Percentiles rank a stretch among this genome's conserved stretches.
These are phyloP conservation scores for Aspergillus ruber DNA, from an alignment of 2,329 filamentous ascomycete species.

Conservation along the genomic window DNA sequence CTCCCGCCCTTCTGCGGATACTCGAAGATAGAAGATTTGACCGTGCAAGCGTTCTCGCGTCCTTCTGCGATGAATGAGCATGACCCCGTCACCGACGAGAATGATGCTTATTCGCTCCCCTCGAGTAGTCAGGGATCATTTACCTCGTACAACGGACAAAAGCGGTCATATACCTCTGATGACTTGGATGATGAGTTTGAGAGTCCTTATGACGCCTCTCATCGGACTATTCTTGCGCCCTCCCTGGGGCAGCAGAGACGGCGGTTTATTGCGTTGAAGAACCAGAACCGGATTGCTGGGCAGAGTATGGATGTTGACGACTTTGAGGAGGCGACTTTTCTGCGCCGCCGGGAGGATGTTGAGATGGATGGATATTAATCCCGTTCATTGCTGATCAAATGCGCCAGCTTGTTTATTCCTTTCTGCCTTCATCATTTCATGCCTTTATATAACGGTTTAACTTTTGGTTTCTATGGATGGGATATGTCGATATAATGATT, in stretches of 20 bases:
- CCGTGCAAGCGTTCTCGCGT: conserved; percentile 48
- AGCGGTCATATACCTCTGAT: conserved; percentile 29
- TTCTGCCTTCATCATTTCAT: no score
- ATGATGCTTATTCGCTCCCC: conserved; percentile 33
- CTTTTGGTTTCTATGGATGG: no score
- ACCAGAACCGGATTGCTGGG: neutral
- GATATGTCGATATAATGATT: no score
- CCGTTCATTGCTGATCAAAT: neutral
- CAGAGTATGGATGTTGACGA: conserved; percentile 31
- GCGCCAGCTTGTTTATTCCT: no score
- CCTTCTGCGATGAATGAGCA: conserved; percentile 8
- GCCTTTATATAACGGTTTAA: no score
- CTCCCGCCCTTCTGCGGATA: conserved; percentile 76
- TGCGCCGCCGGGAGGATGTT: conserved; percentile 37
- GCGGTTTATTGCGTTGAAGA: neutral
- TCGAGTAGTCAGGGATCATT: conserved; percentile 35
- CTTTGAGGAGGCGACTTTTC: conserved; percentile 42
- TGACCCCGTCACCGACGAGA: conserved; percentile 28
- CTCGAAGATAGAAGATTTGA: conserved; percentile 65
- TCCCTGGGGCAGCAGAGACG: conserved; percentile 20
- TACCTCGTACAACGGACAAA: conserved; percentile 28
- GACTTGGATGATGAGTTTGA: neutral
- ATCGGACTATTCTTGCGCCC: conserved; percentile 28
- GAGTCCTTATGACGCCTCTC: conserved; percentile 15
- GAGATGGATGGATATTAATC: conserved; percentile 15